Evolutionary conservation across 148 eudicot genomes (phyloP).

Genomic region (Simmondsia chinensis): DNA sequence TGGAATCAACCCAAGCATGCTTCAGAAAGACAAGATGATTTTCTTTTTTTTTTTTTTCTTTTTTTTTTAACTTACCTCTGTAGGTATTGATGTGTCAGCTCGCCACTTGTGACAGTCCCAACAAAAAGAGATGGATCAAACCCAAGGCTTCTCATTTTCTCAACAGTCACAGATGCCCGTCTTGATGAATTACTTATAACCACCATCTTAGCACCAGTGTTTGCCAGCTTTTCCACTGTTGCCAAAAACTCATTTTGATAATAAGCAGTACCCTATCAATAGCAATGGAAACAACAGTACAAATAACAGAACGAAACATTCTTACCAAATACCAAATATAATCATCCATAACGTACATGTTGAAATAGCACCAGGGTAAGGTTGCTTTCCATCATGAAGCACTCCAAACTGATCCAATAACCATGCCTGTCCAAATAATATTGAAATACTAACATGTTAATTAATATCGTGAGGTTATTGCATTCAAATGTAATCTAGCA

Average conservation of each 20-base stretch:
- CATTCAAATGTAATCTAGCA: too few species aligned
- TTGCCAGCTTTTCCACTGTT: constrained; percentile 78
- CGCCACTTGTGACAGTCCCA: constrained; percentile 90
- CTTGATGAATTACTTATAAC: constrained; percentile 92
- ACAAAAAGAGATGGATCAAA: constrained; percentile 82
- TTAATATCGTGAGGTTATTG: too few species aligned
- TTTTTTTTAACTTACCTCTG: too few species aligned
- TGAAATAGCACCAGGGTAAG: constrained; percentile 84
- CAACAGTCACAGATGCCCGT: constrained; percentile 74
- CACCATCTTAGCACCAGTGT: constrained; percentile 79
- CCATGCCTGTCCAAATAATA: constrained; percentile 61
- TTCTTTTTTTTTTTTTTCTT: too few species aligned
- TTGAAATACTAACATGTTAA: background rate
- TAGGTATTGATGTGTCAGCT: constrained; percentile 74
- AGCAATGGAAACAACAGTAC: background rate
- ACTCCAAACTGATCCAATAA: constrained; percentile 94
- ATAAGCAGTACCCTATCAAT: background rate
- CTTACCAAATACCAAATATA: constrained; percentile 21
- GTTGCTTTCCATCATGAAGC: constrained; percentile 91
- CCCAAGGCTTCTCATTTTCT: constrained; percentile 70
- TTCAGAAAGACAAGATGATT: too few species aligned
- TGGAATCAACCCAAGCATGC: too few species aligned
- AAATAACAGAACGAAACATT: constrained; percentile 7
- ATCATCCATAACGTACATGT: constrained; percentile 54
- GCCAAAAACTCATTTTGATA: constrained; percentile 1